Evolutionary conservation across 2,329 filamentous ascomycete genomes (phyloP).

Genomic region (Whalleya microplaca): DNA sequence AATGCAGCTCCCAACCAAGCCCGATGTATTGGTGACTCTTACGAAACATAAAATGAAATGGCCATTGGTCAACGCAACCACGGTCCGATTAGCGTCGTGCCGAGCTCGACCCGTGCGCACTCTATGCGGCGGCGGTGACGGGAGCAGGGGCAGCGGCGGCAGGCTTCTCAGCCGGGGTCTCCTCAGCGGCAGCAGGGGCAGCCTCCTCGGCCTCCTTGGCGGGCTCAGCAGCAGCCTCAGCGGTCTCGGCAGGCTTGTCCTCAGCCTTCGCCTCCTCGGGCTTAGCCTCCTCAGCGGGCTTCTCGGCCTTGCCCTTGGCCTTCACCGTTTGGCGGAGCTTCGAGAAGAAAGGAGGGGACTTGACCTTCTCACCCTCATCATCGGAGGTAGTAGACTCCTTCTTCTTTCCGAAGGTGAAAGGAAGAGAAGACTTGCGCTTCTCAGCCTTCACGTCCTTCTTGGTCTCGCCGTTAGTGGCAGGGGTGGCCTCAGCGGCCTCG

Average conservation of each 20-base stretch:
- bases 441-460: conserved; percentile 69
- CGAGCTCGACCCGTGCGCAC: conserved; percentile 23
- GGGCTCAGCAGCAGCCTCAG: conserved; percentile 29
- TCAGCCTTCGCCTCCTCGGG: conserved; percentile 31
- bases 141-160: conserved; percentile 30
- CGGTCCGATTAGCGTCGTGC: conserved; percentile 16
- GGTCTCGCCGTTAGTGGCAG: conserved; percentile 55
- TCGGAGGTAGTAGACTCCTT: conserved; percentile 61
- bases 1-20: conserved; percentile 43
- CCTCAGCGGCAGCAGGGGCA: conserved; percentile 16
- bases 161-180: conserved; percentile 20
- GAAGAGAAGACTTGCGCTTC: conserved; percentile 81
- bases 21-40: conserved; percentile 36
- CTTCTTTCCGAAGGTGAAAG: conserved; percentile 81
- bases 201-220: conserved; percentile 22
- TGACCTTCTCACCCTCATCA: conserved; percentile 63
- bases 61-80: conserved; percentile 15
- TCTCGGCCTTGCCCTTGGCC: conserved; percentile 38
- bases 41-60: conserved; percentile 35
- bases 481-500: conserved; percentile 51
- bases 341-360: conserved; percentile 60
- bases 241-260: conserved; percentile 30
- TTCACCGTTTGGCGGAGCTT: conserved; percentile 52
- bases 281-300: conserved; percentile 33
- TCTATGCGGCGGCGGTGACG: conserved; percentile 41